These are phyloP conservation scores for Neurospora sp. DNA, from an alignment of 495 filamentous ascomycete genomes.

Conservation along the genomic window DNA sequence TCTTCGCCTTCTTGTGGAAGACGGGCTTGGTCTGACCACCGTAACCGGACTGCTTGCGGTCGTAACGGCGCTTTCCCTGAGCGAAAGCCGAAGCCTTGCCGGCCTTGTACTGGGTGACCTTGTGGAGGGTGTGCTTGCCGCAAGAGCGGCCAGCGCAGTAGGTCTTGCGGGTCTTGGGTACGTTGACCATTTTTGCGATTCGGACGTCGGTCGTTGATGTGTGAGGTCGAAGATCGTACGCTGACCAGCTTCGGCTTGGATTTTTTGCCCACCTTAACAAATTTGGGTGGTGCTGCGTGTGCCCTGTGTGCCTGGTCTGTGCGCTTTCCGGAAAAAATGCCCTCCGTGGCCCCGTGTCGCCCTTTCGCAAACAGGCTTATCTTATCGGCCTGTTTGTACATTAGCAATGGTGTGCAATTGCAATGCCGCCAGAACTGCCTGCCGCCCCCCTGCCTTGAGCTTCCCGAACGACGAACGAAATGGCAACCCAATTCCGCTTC, in stretches of 20 bases:
- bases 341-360: background rate
- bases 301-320: constrained; percentile 11
- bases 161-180: constrained; percentile 35
- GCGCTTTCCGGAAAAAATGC: background rate
- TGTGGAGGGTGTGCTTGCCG: constrained; percentile 90
- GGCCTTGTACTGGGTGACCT: constrained; percentile 93
- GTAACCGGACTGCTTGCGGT: constrained; percentile 98
- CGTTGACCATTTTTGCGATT: constrained; percentile 35
- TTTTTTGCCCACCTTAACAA: constrained; percentile 22
- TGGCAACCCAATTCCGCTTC: background rate
- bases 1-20: constrained; percentile 99
- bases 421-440: background rate
- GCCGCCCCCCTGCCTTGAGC: background rate
- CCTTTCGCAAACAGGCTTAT: background rate
- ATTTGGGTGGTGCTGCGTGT: constrained; percentile 20
- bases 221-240: constrained; percentile 17
- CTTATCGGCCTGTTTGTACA: background rate
- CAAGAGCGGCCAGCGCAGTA: constrained; percentile 91
- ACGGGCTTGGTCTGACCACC: constrained; percentile 99
- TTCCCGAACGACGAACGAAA: background rate
- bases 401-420: background rate
- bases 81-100: constrained; percentile 80
- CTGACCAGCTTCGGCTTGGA: constrained; percentile 15
- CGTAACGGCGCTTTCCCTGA: constrained; percentile 99
- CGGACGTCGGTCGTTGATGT: constrained; percentile 17